phyloP scores from a whole-genome alignment of 306 rosid species.

The Corylus americana region DNA sequence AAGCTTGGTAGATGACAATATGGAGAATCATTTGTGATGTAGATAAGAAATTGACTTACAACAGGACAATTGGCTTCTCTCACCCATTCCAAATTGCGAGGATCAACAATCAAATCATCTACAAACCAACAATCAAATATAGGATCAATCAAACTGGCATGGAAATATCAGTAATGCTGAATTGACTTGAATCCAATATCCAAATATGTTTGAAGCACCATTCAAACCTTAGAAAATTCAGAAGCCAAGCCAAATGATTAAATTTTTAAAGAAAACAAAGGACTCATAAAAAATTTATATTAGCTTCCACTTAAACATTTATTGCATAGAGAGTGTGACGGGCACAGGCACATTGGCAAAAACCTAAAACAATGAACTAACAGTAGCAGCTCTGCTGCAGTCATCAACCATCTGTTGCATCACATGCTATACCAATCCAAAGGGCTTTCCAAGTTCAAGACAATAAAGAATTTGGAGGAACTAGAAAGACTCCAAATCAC shows the following conservation, averaged over 20 bases:
- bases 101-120: slow-evolving; percentile 98
- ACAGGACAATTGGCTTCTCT: slow-evolving; percentile 92
- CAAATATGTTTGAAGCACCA: background rate
- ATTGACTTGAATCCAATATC: slow-evolving; percentile 4
- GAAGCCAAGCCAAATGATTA: background rate
- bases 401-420: background rate
- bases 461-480: background rate
- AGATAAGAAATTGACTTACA: slow-evolving; percentile 54
- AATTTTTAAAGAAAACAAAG: background rate
- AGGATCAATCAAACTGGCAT: slow-evolving; percentile 17
- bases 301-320: background rate
- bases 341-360: slow-evolving; percentile 20
- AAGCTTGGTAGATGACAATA: background rate
- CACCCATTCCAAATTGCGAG: slow-evolving; percentile 87
- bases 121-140: slow-evolving; percentile 25
- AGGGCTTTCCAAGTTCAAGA: slow-evolving; percentile 12
- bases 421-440: slow-evolving; percentile 14
- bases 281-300: background rate
- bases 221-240: background rate
- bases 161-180: background rate
- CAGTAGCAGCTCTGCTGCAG: background rate
- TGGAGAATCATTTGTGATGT: slow-evolving; percentile 11
- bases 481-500: slow-evolving; percentile 6
- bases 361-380: slow-evolving; percentile 1
- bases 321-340: slow-evolving; percentile 8